phyloP scores from a whole-genome alignment of 176 grass and related monocot genomes.

The Dendrocalamus sinicus region DNA sequence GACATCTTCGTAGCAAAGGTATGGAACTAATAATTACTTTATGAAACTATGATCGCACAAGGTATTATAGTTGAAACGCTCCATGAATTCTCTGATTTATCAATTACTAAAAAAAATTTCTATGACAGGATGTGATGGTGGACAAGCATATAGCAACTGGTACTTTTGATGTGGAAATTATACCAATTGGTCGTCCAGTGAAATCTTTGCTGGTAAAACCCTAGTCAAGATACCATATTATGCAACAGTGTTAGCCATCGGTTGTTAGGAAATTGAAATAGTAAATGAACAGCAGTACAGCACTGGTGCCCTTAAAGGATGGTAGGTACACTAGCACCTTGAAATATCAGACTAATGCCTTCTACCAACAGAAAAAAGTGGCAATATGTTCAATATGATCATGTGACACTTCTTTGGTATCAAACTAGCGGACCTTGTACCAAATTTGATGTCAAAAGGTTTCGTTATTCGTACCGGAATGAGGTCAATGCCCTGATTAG shows the following conservation, averaged over 20 bases:
- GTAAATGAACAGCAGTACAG: no score
- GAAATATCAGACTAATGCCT: no score
- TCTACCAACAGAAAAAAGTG: background rate
- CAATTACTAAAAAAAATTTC: background rate
- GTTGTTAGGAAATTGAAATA: no score
- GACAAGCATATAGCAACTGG: conserved; percentile 78
- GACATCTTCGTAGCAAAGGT: conserved; percentile 91
- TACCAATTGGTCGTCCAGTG: conserved; percentile 74
- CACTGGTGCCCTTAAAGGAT: no score
- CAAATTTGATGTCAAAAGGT: no score
- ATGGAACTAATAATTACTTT: background rate
- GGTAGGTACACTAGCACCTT: no score
- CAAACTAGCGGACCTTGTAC: background rate
- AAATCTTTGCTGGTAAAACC: conserved; percentile 89
- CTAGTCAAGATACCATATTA: no score
- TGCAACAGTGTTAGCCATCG: no score
- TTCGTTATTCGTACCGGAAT: no score
- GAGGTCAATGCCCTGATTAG: no score
- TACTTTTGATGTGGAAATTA: conserved; percentile 79
- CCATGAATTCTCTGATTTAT: background rate
- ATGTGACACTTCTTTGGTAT: background rate
- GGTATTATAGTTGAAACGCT: background rate
- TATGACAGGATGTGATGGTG: conserved; percentile 73
- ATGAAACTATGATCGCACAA: background rate
- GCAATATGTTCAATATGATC: conserved; percentile 10